Conservation (phyloP, 106 monocot genomes). For the Alisma plantagoaquatica region DNA sequence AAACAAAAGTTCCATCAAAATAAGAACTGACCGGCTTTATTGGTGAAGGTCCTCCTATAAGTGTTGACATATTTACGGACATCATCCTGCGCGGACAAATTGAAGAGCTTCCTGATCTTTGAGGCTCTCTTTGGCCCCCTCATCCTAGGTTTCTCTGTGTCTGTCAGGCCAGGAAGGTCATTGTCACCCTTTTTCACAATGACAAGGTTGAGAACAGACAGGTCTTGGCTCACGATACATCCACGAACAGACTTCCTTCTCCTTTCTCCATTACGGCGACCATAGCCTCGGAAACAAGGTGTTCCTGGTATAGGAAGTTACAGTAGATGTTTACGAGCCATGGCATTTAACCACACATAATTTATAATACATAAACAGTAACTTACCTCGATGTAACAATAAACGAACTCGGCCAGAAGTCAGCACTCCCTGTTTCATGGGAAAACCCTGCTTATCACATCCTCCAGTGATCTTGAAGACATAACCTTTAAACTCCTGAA, state of each 20-base stretch:
- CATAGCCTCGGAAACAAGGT: constrained; percentile 37
- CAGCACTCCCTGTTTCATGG: constrained; percentile 19
- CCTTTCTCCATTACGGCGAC: constrained; percentile 58
- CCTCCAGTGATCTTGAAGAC: constrained; percentile 17
- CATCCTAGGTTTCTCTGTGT: constrained; percentile 61
- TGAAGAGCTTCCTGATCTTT: constrained; percentile 54
- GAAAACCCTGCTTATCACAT: constrained; percentile 16
- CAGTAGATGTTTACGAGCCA: neutral
- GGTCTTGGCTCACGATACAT: constrained; percentile 43
- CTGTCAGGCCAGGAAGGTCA: constrained; percentile 51
- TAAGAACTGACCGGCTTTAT: constrained; percentile 17
- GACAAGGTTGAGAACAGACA: constrained; percentile 12
- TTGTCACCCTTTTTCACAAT: constrained; percentile 24
- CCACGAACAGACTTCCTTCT: constrained; percentile 63
- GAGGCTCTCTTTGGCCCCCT: constrained; percentile 58
- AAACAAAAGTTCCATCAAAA: too few species aligned
- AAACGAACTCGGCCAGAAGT: constrained; percentile 15
- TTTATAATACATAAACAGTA: neutral
- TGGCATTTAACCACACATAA: neutral
- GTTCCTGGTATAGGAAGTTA: constrained; percentile 9
- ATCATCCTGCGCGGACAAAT: constrained; percentile 53
- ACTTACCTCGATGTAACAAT: constrained; percentile 7
- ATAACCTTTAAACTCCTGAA: constrained; percentile 14
- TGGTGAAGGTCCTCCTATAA: constrained; percentile 23
- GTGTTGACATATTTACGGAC: constrained; percentile 51